Evolutionary conservation across 106 monocot species (phyloP).

Genomic region (Vanilla planifolia): DNA sequence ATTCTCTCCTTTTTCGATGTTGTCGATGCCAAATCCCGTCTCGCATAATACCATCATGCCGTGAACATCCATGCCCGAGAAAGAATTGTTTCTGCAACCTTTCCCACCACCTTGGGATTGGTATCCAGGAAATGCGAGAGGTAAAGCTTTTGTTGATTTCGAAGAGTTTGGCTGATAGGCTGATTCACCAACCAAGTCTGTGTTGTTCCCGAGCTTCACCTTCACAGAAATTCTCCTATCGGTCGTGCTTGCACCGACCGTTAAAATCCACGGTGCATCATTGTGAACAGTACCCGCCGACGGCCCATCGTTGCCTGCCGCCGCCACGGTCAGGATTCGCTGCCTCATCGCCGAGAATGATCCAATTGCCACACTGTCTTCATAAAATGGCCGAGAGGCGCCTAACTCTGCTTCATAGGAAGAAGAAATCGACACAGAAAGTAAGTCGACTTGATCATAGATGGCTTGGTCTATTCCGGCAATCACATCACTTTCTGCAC

Average conservation of each 20-base stretch:
- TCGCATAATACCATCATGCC: conserved; percentile 33
- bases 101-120: not conserved
- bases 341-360: conserved; percentile 15
- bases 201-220: conserved; percentile 24
- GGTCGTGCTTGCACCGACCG: conserved; percentile 25
- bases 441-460: conserved; percentile 22
- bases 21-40: not conserved
- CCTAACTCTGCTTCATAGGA: too few relatives aligned
- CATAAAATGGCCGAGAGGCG: not conserved
- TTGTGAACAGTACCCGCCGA: conserved; percentile 2
- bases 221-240: conserved; percentile 24
- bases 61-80: conserved; percentile 5
- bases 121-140: not conserved
- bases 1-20: conserved; percentile 8
- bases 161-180: conserved; percentile 6
- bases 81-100: conserved; percentile 5
- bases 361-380: conserved; percentile 14
- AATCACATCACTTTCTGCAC: conserved; percentile 2
- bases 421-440: conserved; percentile 11
- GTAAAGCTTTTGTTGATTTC: not conserved
- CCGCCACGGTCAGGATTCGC: conserved; percentile 15
- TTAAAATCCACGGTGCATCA: conserved; percentile 32
- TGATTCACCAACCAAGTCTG: conserved; percentile 23
- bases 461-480: conserved; percentile 26
- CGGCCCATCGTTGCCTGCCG: conserved; percentile 27